Evolutionary conservation across 148 eudicot genomes (phyloP), one percentile per base, ranked within the genome.

Genomic region (Diospyros kaki): DNA sequence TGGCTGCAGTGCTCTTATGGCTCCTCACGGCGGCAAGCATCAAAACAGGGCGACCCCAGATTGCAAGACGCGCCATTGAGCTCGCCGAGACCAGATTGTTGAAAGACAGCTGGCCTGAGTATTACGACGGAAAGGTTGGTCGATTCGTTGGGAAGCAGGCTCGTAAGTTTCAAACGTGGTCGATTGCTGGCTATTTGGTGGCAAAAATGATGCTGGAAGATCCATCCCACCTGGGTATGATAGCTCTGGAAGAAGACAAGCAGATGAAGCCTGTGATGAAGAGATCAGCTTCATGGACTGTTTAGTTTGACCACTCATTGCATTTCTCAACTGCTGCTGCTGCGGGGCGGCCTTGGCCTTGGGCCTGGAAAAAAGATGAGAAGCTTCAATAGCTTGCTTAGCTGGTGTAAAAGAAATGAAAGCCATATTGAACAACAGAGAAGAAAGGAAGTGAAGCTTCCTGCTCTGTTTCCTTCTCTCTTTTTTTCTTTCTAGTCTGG

Each of bases 201-300:
- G 90, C 97, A 8, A 91, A 91, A 83, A 86, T 86, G 93, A 78
- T 91, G 97, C 66, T 91, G 7, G 97, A 91, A 75, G 97, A 91
- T 14, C 93, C 93, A 8, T 87, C 97, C 12, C 90, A 89, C 82
- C 75, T 89, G 76, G 91, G 91, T 9, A 91, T 91, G 89, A 72
- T 89, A 39, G 73, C 93, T 14, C 87, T 91, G 5, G 97, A 88
- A 76, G 92, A 88, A 78, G 97, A 91, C 77, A 91, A 82, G 68
- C 90, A 85, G 77, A 83, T 76, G 89, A 87, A 84, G 73, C 87
- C 90, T 0, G 78, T 84, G 10, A 55, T 89, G 78, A 86, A 71
- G 77, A 83, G 93, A 91, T 89, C 93, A 6, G 58, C 85, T 63
- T 91, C 96, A 1, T 91, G 90, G 89, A 83, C 81, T 55, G 63